Evolutionary conservation across 1,284 basidiomycete genomes (phyloP).

Genomic region (Leccinum griseonigrum): DNA sequence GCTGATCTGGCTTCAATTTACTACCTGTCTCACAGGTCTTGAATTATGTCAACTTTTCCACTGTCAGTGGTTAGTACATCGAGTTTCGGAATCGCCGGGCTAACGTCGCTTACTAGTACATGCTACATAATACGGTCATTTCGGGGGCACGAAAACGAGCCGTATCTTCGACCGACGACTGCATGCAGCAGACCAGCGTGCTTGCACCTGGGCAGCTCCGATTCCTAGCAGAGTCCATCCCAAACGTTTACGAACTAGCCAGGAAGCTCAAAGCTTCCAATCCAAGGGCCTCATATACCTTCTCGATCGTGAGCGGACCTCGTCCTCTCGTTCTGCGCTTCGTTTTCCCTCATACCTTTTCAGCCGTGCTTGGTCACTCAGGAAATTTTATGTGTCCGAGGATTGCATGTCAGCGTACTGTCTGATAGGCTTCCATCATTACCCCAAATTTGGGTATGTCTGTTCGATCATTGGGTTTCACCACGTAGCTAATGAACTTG

Average conservation of each 20-base stretch:
- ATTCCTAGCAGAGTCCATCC: slow-evolving; percentile 85
- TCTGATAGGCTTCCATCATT: slow-evolving; percentile 77
- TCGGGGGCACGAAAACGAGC: slow-evolving; percentile 71
- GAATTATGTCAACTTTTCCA: slow-evolving; percentile 95
- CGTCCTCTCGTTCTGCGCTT: slow-evolving; percentile 4
- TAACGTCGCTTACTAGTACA: slow-evolving; percentile 42
- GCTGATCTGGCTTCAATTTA: background rate
- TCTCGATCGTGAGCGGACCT: slow-evolving; percentile 73
- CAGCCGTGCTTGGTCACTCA: slow-evolving; percentile 92
- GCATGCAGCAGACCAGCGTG: slow-evolving; percentile 68
- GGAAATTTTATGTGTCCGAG: slow-evolving; percentile 86
- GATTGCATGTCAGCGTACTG: slow-evolving; percentile 91
- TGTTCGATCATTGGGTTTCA: background rate
- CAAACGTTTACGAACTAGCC: slow-evolving; percentile 71
- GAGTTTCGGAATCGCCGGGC: background rate
- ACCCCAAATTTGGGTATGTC: slow-evolving; percentile 93
- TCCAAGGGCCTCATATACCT: slow-evolving; percentile 72
- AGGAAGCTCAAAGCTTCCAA: slow-evolving; percentile 54
- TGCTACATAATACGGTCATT: slow-evolving; percentile 52
- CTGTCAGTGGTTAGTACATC: slow-evolving; percentile 78
- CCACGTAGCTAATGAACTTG: slow-evolving; percentile 8
- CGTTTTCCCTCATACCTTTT: slow-evolving; percentile 41
- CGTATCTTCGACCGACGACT: slow-evolving; percentile 53
- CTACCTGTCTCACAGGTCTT: slow-evolving; percentile 61
- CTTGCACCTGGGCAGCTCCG: slow-evolving; percentile 51